Conservation (phyloP, 1,284 basidiomycete genomes). For the Cryptococcus sp. region DNA sequence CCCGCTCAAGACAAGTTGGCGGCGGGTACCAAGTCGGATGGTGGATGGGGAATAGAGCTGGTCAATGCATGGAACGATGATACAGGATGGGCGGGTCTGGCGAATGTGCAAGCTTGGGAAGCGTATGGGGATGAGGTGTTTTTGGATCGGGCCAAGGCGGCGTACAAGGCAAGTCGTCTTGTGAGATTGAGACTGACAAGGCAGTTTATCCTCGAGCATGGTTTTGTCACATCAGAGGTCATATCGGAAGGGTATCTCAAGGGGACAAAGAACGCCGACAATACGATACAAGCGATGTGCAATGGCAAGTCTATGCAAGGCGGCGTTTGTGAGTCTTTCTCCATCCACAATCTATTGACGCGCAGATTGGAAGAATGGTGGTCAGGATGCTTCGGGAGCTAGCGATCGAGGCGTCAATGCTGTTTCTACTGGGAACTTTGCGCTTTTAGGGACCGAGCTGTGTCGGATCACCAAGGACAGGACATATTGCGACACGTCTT, state of each 20-base stretch:
- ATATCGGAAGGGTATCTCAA: constrained; percentile 10
- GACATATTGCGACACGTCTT: constrained; percentile 9
- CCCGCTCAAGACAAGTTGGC: constrained; percentile 6
- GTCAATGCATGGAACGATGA: constrained; percentile 19
- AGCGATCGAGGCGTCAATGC: constrained; percentile 8
- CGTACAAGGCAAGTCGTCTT: constrained; percentile 9
- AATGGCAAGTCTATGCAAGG: constrained; percentile 17
- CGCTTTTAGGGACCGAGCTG: constrained; percentile 14
- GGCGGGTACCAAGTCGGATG: neutral
- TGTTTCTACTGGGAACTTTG: constrained; percentile 12
- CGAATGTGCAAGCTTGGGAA: constrained; percentile 10
- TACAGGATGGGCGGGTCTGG: constrained; percentile 11
- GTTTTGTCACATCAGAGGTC: constrained; percentile 3
- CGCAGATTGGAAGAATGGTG: constrained; percentile 16
- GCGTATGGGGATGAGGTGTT: constrained; percentile 15
- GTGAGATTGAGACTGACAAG: neutral
- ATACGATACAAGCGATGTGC: constrained; percentile 4
- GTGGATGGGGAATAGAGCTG: neutral
- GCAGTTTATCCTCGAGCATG: constrained; percentile 10
- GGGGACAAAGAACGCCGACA: constrained; percentile 12
- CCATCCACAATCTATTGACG: neutral
- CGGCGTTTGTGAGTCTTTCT: constrained; percentile 13
- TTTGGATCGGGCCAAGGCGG: constrained; percentile 7
- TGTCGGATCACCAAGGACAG: constrained; percentile 10
- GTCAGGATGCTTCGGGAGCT: neutral